phyloP scores from a whole-genome alignment of 331 rosid genomes.

The Telfairia occidentalis region DNA sequence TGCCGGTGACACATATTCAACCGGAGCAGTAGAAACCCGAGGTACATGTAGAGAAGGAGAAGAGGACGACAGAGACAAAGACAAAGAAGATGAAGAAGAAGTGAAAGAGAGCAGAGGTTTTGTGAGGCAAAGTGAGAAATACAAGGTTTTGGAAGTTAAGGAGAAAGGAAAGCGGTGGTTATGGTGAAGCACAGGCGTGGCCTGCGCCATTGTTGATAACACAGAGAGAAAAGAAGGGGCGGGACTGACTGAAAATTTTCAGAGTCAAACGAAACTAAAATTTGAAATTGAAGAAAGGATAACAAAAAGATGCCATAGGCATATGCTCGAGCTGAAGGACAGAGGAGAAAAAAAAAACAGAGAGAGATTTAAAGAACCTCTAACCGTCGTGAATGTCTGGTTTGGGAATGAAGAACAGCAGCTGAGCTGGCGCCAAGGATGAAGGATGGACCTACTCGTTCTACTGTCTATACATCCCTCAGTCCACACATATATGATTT shows the following conservation, averaged over 20 bases:
- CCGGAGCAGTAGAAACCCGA: slow-evolving; percentile 49
- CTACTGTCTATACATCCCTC: background rate
- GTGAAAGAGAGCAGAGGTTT: slow-evolving; percentile 19
- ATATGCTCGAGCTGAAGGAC: background rate
- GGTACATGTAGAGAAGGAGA: slow-evolving; percentile 23
- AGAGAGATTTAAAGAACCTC: background rate
- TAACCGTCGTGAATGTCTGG: background rate
- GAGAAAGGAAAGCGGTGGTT: slow-evolving; percentile 30
- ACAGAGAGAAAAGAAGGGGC: background rate
- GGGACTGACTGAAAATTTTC: background rate
- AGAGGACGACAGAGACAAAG: slow-evolving; percentile 15
- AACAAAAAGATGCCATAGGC: background rate
- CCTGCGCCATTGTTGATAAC: slow-evolving; percentile 35
- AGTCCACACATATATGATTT: no score
- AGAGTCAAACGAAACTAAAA: background rate
- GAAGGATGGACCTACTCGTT: background rate
- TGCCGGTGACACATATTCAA: slow-evolving; percentile 48
- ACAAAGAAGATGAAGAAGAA: slow-evolving; percentile 12
- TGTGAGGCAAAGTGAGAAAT: slow-evolving; percentile 23
- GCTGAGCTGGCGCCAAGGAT: background rate
- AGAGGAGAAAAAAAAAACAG: background rate
- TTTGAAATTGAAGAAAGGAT: background rate
- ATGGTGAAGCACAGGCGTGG: slow-evolving; percentile 36
- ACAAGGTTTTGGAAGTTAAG: slow-evolving; percentile 11
- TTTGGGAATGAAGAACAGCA: background rate